Conservation (phyloP, 331 rosid species). For the Rhamnella rubrinervis region DNA sequence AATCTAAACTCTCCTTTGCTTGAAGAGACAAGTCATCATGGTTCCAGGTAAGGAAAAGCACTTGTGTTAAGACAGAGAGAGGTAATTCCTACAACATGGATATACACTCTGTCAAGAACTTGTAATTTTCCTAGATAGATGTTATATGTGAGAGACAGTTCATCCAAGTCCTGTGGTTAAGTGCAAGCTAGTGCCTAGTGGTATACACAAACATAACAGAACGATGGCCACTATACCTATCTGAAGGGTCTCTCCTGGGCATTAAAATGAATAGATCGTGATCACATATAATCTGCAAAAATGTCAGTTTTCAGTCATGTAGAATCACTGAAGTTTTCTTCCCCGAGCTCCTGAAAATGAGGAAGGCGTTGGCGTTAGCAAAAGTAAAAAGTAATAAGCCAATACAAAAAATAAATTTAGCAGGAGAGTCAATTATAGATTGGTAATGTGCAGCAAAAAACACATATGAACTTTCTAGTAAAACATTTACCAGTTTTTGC, state of each 20-base stretch:
- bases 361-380: constrained; percentile 14
- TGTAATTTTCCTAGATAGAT: background rate
- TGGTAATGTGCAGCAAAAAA: constrained; percentile 1
- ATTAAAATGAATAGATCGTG: constrained; percentile 98
- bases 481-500: constrained; percentile 78
- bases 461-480: background rate
- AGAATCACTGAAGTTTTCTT: constrained; percentile 97
- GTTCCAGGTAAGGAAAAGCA: constrained; percentile 95
- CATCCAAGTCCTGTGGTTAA: constrained; percentile 12
- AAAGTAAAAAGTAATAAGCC: constrained; percentile 5
- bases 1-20: constrained; percentile 57
- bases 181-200: background rate
- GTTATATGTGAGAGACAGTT: background rate
- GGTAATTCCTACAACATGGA: constrained; percentile 72
- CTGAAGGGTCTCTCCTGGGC: constrained; percentile 99
- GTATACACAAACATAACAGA: too few relatives aligned
- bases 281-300: constrained; percentile 87
- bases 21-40: constrained; percentile 93
- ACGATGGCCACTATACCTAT: constrained; percentile 53
- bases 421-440: background rate
- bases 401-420: constrained; percentile 28
- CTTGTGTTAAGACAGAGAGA: constrained; percentile 95
- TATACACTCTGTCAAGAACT: constrained; percentile 18
- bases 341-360: constrained; percentile 89
- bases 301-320: constrained; percentile 96